Conservation (phyloP, 73 alveolate species). For the Tetrahymena thermophila region DNA sequence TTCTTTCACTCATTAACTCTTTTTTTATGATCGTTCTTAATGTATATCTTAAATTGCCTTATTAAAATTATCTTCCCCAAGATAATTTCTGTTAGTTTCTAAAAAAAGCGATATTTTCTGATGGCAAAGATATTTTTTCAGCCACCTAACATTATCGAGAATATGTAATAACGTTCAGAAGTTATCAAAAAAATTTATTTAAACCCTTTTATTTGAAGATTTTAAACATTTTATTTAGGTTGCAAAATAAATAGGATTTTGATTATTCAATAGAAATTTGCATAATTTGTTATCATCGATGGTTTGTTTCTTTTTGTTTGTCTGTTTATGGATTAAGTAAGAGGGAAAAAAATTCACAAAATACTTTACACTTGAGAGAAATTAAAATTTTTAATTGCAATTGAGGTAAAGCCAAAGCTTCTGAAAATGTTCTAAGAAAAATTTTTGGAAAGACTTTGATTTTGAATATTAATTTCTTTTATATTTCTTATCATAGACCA, state of each 20-base stretch:
- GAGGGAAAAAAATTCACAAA: neutral
- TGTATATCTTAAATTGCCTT: neutral
- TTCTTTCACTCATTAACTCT: neutral
- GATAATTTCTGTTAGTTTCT: neutral
- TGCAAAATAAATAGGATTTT: too few species aligned
- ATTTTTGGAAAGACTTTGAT: neutral
- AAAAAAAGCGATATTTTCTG: too few species aligned
- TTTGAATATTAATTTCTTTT: neutral
- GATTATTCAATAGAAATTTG: too few species aligned
- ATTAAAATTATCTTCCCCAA: neutral
- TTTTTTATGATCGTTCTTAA: neutral
- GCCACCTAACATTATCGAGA: too few species aligned
- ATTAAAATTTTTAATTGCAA: neutral
- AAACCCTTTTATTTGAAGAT: too few species aligned
- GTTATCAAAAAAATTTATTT: too few species aligned
- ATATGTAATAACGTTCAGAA: too few species aligned
- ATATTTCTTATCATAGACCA: neutral
- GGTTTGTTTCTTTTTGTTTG: neutral
- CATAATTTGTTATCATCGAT: neutral
- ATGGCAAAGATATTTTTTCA: too few species aligned
- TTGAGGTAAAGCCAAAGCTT: neutral
- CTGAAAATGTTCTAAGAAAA: neutral
- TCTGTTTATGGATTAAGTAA: neutral
- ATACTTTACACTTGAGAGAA: neutral
- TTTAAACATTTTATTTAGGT: too few species aligned